These are phyloP conservation scores for Crassisporium funariophilum DNA, from an alignment of 768 basidiomycete species.

Conservation along the genomic window DNA sequence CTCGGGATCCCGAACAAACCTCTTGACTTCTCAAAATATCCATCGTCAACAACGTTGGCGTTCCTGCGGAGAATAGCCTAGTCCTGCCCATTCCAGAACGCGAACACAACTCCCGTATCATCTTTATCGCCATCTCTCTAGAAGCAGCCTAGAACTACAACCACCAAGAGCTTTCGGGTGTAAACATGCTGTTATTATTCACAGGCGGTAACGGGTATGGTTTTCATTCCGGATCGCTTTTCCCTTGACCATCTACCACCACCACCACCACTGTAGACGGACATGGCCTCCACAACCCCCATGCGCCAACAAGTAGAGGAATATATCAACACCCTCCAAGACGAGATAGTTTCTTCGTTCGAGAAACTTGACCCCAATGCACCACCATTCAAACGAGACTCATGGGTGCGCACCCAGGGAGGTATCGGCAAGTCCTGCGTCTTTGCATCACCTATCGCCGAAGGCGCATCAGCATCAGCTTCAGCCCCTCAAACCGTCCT, in stretches of 20 bases:
- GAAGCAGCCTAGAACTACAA: too few relatives aligned
- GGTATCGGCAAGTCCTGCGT: conserved; percentile 84
- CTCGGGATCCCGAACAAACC: too few relatives aligned
- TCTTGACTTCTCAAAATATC: too few relatives aligned
- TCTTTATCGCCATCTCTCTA: too few relatives aligned
- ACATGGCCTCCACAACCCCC: conserved; percentile 29
- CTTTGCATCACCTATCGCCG: conserved; percentile 55
- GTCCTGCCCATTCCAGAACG: too few relatives aligned
- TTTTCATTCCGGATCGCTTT: too few relatives aligned
- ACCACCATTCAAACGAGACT: conserved; percentile 77
- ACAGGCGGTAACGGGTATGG: too few relatives aligned
- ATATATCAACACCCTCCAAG: conserved; percentile 78
- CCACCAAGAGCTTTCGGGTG: too few relatives aligned
- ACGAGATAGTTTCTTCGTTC: conserved; percentile 73
- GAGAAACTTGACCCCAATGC: conserved; percentile 77
- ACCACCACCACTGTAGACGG: conserved; percentile 13
- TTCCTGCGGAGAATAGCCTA: too few relatives aligned
- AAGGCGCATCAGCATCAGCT: conserved; percentile 19
- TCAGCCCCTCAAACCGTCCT: conserved; percentile 50
- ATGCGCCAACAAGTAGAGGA: conserved; percentile 82
- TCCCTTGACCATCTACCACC: conserved; percentile 15
- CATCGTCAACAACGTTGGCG: too few relatives aligned
- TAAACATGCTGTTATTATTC: too few relatives aligned
- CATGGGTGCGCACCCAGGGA: conserved; percentile 73
- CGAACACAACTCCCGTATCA: too few relatives aligned